A percentile compares a stretch with the other conserved stretches of the same genome.
Evolutionary conservation across 1,284 basidiomycete species (phyloP).

Genomic region (Meripilus lineatus): DNA sequence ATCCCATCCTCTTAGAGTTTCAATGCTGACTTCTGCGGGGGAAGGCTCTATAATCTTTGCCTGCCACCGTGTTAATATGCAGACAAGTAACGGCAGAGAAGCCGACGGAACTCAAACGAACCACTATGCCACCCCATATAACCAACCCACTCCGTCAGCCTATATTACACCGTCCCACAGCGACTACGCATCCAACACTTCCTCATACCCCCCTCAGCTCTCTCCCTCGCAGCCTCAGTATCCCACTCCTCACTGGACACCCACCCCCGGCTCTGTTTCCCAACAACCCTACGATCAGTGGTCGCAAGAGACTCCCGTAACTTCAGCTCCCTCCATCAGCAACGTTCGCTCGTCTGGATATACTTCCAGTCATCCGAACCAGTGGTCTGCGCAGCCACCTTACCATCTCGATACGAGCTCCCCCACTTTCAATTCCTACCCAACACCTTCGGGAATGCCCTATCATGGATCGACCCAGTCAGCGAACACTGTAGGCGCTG

Average conservation of each 20-base stretch:
- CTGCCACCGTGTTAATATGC: conserved; percentile 63
- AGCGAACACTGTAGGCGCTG: conserved; percentile 10
- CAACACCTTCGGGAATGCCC: conserved; percentile 10
- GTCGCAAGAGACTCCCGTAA: conserved; percentile 30
- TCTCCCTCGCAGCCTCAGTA: conserved; percentile 36
- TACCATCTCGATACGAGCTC: conserved; percentile 23
- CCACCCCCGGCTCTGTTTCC: conserved; percentile 33
- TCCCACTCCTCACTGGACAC: conserved; percentile 45
- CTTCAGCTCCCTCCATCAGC: conserved; percentile 32
- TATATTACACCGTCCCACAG: conserved; percentile 41
- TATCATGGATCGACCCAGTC: conserved; percentile 12
- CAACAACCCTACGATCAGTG: conserved; percentile 35
- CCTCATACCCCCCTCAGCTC: conserved; percentile 37
- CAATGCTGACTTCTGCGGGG: background rate
- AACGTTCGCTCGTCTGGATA: conserved; percentile 46
- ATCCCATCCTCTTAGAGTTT: conserved; percentile 14
- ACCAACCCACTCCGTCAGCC: conserved; percentile 31
- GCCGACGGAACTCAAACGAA: background rate
- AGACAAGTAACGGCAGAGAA: background rate
- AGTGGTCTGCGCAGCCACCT: conserved; percentile 26
- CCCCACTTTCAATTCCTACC: conserved; percentile 18
- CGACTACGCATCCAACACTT: conserved; percentile 21
- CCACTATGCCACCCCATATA: conserved; percentile 31
- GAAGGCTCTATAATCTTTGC: conserved; percentile 78
- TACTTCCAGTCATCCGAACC: conserved; percentile 25